Evolutionary conservation across 192 early-diverging fungal genomes (phyloP).

Genomic region (Mortierella antarctica): DNA sequence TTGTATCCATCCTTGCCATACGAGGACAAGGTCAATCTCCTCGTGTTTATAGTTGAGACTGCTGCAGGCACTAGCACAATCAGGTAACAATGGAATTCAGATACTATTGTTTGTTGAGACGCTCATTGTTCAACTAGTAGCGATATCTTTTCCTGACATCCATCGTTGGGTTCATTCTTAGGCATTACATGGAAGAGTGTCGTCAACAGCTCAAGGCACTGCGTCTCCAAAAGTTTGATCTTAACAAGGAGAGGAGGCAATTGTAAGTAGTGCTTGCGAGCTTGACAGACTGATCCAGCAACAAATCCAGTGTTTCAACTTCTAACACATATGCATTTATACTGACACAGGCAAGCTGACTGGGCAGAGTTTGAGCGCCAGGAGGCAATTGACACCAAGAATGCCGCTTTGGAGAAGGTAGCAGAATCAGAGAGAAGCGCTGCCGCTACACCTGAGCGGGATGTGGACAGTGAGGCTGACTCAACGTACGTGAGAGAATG

Average conservation of each 20-base stretch:
- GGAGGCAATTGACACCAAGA: conserved; percentile 17
- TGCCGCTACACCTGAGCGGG: conserved; percentile 34
- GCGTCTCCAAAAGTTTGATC: conserved; percentile 79
- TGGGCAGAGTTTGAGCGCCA: conserved; percentile 58
- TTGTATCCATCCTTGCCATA: conserved; percentile 54
- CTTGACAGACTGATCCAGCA: not conserved
- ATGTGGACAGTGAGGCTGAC: conserved; percentile 22
- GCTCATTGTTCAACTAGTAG: not conserved
- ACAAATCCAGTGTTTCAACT: not conserved
- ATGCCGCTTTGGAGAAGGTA: conserved; percentile 16
- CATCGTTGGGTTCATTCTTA: conserved; percentile 9
- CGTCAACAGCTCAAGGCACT: conserved; percentile 76
- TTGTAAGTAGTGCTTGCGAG: conserved; percentile 58
- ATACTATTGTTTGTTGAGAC: not conserved
- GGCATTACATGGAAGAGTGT: conserved; percentile 79
- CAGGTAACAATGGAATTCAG: conserved; percentile 41
- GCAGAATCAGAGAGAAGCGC: conserved; percentile 10
- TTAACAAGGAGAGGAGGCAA: conserved; percentile 72
- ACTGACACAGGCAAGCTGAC: conserved; percentile 40
- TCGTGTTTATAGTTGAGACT: conserved; percentile 70
- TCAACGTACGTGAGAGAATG: not conserved
- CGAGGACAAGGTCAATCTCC: conserved; percentile 69
- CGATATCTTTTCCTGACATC: not conserved
- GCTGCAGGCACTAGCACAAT: conserved; percentile 68
- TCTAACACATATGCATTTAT: not conserved